These are phyloP conservation scores for Herpetospermum pedunculosum DNA, from an alignment of 306 rosid genomes.

Conservation along the genomic window DNA sequence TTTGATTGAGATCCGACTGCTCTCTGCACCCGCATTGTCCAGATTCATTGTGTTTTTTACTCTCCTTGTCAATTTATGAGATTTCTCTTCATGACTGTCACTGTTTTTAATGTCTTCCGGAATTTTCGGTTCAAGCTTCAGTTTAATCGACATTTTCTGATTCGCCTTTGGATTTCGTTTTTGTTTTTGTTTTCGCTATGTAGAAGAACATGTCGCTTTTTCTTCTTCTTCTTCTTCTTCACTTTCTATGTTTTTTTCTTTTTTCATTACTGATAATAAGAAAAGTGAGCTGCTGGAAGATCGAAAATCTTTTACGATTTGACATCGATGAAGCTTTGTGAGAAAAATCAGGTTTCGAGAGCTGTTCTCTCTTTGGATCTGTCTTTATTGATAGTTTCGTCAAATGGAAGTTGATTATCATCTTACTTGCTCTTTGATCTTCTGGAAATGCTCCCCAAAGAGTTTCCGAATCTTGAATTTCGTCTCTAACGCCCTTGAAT, in stretches of 20 bases:
- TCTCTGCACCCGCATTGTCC: conserved; percentile 18
- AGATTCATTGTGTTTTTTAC: neutral
- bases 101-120: neutral
- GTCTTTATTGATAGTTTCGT: neutral
- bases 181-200: neutral
- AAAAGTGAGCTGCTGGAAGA: neutral
- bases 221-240: neutral
- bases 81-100: neutral
- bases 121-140: neutral
- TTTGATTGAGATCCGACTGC: conserved; percentile 9
- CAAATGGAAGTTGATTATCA: neutral
- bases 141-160: neutral
- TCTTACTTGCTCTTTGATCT: neutral
- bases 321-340: neutral
- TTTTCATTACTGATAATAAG: neutral
- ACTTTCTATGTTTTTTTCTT: neutral
- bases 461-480: neutral
- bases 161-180: neutral
- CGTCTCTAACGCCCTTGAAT: neutral
- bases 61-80: neutral
- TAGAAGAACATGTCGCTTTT: neutral
- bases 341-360: conserved; percentile 1
- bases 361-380: conserved; percentile 3
- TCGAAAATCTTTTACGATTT: neutral
- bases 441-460: neutral